A percentile compares a stretch with the other conserved stretches of the same genome.
Evolutionary conservation across 225 moss, liverwort and hornwort genomes (phyloP).

Genomic region (Lunularia cruciata): DNA sequence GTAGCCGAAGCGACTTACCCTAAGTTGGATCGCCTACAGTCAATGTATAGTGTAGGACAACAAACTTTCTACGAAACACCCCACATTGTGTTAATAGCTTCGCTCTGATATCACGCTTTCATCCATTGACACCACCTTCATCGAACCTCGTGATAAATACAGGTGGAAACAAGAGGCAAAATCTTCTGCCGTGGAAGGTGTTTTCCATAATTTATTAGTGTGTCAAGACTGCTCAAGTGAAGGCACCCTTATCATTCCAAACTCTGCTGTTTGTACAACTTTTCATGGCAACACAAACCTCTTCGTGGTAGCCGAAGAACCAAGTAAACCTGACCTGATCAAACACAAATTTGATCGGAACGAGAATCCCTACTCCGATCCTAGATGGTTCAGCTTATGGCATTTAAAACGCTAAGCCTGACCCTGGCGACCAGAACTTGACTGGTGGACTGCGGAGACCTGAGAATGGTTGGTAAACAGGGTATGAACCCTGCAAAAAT

Average conservation of each 20-base stretch:
- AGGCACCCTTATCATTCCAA: not conserved
- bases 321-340: not conserved
- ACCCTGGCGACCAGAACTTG: not conserved
- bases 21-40: no score
- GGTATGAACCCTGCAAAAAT: slow-evolving; percentile 14
- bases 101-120: no score
- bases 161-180: no score
- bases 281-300: not conserved
- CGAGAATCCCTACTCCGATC: not conserved
- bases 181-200: not conserved
- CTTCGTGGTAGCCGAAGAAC: not conserved
- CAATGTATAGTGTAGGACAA: no score
- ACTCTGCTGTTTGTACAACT: not conserved
- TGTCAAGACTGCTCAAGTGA: not conserved
- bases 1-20: no score
- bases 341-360: not conserved
- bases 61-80: no score
- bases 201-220: not conserved
- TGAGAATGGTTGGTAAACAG: not conserved
- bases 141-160: no score
- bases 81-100: no score
- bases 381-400: not conserved
- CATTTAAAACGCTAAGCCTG: not conserved
- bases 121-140: no score
- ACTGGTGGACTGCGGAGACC: slow-evolving; percentile 5